Evolutionary conservation across 2,329 filamentous ascomycete species (phyloP).

Genomic region (Penicillium sp.): DNA sequence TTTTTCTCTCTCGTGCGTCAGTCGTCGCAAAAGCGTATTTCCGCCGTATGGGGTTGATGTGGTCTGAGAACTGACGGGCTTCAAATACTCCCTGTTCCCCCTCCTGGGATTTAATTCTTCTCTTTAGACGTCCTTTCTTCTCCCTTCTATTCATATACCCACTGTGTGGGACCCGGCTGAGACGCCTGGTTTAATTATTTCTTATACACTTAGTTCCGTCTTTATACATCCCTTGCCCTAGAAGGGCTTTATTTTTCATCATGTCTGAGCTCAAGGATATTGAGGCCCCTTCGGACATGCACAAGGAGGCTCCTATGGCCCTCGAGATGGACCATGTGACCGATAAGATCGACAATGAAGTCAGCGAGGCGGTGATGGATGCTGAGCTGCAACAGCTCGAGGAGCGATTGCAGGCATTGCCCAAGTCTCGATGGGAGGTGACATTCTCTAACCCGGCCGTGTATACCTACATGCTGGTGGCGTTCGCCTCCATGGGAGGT

Average conservation of each 20-base stretch:
- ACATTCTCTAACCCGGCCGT: slow-evolving; percentile 62
- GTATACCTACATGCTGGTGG: slow-evolving; percentile 69
- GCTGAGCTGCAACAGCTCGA: slow-evolving; percentile 32
- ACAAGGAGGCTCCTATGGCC: slow-evolving; percentile 26
- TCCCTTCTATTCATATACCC: background rate
- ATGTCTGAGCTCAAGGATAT: slow-evolving; percentile 25
- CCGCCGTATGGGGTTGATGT: slow-evolving; percentile 6
- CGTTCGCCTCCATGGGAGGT: slow-evolving; percentile 74
- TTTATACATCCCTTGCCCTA: background rate
- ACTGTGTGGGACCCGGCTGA: slow-evolving; percentile 1
- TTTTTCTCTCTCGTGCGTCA: slow-evolving; percentile 4
- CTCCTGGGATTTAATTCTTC: background rate
- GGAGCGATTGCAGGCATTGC: slow-evolving; percentile 22
- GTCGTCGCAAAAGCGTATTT: slow-evolving; percentile 11
- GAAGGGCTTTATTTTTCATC: background rate
- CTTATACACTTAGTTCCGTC: background rate
- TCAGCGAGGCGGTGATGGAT: slow-evolving; percentile 34
- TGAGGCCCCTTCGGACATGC: slow-evolving; percentile 24
- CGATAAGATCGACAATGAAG: slow-evolving; percentile 20
- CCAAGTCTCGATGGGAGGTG: slow-evolving; percentile 41
- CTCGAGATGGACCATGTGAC: slow-evolving; percentile 31
- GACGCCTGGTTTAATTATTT: background rate
- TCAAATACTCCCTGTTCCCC: slow-evolving; percentile 20
- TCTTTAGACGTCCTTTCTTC: background rate
- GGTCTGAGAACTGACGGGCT: slow-evolving; percentile 7